Evolutionary conservation across 495 filamentous ascomycete genomes (phyloP).

Genomic region (Pyronema omphalodes): DNA sequence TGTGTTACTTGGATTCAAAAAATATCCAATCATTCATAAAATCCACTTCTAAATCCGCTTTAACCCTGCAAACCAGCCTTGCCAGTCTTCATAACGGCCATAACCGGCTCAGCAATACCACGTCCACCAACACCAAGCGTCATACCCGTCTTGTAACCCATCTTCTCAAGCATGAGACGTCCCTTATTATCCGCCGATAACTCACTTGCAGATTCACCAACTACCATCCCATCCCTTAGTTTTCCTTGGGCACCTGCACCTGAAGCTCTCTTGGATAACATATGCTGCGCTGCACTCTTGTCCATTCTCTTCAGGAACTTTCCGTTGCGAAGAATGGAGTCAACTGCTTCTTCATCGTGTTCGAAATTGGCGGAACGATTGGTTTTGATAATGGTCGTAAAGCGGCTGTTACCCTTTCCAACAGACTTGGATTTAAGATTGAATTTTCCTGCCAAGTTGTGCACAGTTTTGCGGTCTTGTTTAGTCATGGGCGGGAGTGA

Average conservation of each 20-base stretch:
- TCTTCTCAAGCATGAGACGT: slow-evolving; percentile 81
- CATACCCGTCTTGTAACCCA: slow-evolving; percentile 87
- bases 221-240: slow-evolving; percentile 60
- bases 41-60: neutral
- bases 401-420: slow-evolving; percentile 54
- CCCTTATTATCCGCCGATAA: slow-evolving; percentile 70
- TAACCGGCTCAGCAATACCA: slow-evolving; percentile 70
- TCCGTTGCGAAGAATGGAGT: slow-evolving; percentile 26
- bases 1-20: too few relatives aligned
- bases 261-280: neutral
- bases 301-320: slow-evolving; percentile 29
- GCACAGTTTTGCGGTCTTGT: slow-evolving; percentile 51
- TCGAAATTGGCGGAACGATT: slow-evolving; percentile 32
- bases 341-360: slow-evolving; percentile 20
- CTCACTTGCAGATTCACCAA: slow-evolving; percentile 69
- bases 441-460: slow-evolving; percentile 51
- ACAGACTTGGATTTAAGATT: slow-evolving; percentile 66
- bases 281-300: slow-evolving; percentile 1
- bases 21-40: too few relatives aligned
- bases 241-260: neutral
- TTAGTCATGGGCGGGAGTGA: slow-evolving; percentile 73
- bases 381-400: slow-evolving; percentile 61
- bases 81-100: slow-evolving; percentile 70
- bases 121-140: slow-evolving; percentile 66
- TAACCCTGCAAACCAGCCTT: slow-evolving; percentile 56